Evolutionary conservation across 1,284 basidiomycete species (phyloP).

Genomic region (Ustilago cynodontis): DNA sequence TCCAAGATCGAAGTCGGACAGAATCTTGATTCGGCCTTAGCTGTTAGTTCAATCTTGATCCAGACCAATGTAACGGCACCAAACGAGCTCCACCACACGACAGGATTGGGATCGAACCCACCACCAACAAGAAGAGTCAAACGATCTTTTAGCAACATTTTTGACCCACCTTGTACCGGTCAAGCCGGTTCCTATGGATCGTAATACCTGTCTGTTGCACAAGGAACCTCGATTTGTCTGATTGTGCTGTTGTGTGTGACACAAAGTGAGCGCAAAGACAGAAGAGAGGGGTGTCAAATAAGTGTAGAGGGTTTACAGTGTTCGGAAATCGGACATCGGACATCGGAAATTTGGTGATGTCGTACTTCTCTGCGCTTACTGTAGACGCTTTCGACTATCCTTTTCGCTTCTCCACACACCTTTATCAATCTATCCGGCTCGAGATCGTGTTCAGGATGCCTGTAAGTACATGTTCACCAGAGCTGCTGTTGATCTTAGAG

Average conservation of each 20-base stretch:
- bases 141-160: conserved; percentile 28
- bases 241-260: neutral
- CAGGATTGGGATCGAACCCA: neutral
- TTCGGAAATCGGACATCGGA: conserved; percentile 12
- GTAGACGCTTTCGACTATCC: too few relatives aligned
- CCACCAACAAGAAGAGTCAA: conserved; percentile 17
- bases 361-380: conserved; percentile 9
- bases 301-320: too few relatives aligned
- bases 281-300: too few relatives aligned
- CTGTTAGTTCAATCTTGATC: too few relatives aligned
- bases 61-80: too few relatives aligned
- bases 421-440: neutral
- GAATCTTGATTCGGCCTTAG: too few relatives aligned
- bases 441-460: conserved; percentile 1
- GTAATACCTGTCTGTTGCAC: neutral
- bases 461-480: neutral
- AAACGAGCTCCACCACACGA: too few relatives aligned
- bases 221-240: too few relatives aligned
- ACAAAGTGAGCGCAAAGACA: too few relatives aligned
- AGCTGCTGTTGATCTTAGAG: too few relatives aligned
- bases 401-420: neutral
- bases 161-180: conserved; percentile 16
- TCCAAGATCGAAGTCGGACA: too few relatives aligned
- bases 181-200: neutral
- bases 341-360: conserved; percentile 13